Conservation (phyloP, 2,329 filamentous ascomycete genomes). For the Biscogniauxia mediterranea region DNA sequence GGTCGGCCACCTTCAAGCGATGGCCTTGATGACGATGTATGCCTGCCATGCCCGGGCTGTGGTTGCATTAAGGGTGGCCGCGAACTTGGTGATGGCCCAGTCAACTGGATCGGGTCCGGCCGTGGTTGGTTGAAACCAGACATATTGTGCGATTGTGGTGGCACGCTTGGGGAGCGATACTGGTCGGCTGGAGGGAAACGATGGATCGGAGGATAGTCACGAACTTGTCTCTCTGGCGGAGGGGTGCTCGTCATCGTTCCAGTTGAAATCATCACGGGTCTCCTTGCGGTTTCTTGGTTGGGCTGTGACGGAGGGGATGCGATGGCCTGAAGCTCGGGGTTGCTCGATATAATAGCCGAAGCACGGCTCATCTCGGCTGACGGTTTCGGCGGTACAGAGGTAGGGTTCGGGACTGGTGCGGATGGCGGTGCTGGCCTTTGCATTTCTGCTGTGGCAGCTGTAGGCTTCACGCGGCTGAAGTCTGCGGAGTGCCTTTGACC, state of each 20-base stretch:
- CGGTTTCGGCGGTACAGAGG: slow-evolving; percentile 41
- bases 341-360: slow-evolving; percentile 62
- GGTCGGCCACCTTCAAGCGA: slow-evolving; percentile 73
- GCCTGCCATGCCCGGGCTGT: slow-evolving; percentile 36
- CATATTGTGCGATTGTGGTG: slow-evolving; percentile 32
- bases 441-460: slow-evolving; percentile 19
- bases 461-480: slow-evolving; percentile 31
- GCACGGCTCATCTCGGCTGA: slow-evolving; percentile 53
- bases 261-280: slow-evolving; percentile 49
- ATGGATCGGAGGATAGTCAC: slow-evolving; percentile 38
- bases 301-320: slow-evolving; percentile 42
- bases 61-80: slow-evolving; percentile 36
- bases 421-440: slow-evolving; percentile 34
- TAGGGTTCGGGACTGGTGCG: slow-evolving; percentile 32
- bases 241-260: slow-evolving; percentile 77
- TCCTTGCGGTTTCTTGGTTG: slow-evolving; percentile 31
- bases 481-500: slow-evolving; percentile 34
- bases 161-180: slow-evolving; percentile 40
- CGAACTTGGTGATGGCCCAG: slow-evolving; percentile 27
- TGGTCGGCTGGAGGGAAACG: slow-evolving; percentile 42
- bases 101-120: slow-evolving; percentile 23
- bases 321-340: slow-evolving; percentile 60
- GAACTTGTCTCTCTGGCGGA: slow-evolving; percentile 49
- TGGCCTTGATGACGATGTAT: slow-evolving; percentile 56
- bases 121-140: slow-evolving; percentile 23